phyloP scores from a whole-genome alignment of 306 rosid species.

The Begonia loranthoides region DNA sequence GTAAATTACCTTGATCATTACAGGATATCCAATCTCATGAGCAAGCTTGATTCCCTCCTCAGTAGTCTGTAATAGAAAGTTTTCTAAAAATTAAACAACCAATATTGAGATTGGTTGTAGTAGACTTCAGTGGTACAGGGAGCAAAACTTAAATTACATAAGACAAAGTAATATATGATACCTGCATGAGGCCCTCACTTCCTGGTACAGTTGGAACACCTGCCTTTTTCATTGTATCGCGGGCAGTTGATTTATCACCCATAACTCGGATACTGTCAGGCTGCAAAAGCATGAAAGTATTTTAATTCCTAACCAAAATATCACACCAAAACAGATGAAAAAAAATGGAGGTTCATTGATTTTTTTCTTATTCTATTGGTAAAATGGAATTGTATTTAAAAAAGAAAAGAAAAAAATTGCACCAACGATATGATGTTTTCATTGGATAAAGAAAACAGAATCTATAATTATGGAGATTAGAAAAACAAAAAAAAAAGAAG shows the following conservation, averaged over 20 bases:
- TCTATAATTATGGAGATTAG: no score
- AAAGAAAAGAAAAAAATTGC: no score
- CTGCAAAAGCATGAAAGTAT: conserved; percentile 25
- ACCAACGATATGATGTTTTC: no score
- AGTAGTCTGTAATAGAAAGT: conserved; percentile 44
- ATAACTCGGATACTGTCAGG: conserved; percentile 86
- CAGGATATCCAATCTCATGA: conserved; percentile 87
- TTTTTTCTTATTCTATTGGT: neutral
- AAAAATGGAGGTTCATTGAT: neutral
- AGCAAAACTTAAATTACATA: conserved; percentile 2
- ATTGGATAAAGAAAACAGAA: no score
- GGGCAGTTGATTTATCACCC: conserved; percentile 96
- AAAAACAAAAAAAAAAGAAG: no score
- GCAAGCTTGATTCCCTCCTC: conserved; percentile 88
- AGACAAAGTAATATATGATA: conserved; percentile 17
- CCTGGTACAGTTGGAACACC: conserved; percentile 81
- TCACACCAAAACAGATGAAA: conserved; percentile 1
- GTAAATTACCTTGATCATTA: conserved; percentile 79
- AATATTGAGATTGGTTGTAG: neutral
- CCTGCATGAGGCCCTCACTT: conserved; percentile 79
- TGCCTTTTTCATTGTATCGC: conserved; percentile 85
- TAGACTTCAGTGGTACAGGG: conserved; percentile 4
- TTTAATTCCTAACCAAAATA: no score
- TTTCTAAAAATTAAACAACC: conserved; percentile 6
- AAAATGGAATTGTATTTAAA: neutral